Percentiles rank a stretch among this genome's conserved stretches.
Evolutionary conservation across 768 basidiomycete species (phyloP).

Genomic region (Dioszegia hungarica): DNA sequence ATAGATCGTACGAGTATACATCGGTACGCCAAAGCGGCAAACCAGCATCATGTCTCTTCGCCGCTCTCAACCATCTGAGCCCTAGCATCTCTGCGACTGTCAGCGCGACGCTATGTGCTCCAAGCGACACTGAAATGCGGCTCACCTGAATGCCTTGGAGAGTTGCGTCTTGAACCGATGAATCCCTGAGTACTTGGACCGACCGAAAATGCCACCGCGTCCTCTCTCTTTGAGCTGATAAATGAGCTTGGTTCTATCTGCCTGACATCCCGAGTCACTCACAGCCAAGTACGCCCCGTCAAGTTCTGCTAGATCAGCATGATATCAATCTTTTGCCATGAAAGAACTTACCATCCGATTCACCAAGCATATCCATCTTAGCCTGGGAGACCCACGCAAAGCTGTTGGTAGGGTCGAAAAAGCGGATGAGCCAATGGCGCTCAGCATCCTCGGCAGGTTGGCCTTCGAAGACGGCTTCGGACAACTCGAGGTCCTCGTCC

Average conservation of each 20-base stretch:
- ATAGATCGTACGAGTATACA: too few species aligned
- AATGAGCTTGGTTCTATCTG: neutral
- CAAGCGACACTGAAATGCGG: too few species aligned
- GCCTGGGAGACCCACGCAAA: slow-evolving; percentile 65
- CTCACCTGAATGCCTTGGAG: slow-evolving; percentile 61
- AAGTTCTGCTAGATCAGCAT: slow-evolving; percentile 53
- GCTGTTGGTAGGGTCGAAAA: slow-evolving; percentile 63
- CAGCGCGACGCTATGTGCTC: too few species aligned
- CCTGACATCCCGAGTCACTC: slow-evolving; percentile 7
- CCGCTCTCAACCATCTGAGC: neutral
- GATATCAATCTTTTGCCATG: neutral
- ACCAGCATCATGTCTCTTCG: neutral
- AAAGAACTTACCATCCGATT: slow-evolving; percentile 59
- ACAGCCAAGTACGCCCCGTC: slow-evolving; percentile 62
- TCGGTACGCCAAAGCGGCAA: too few species aligned
- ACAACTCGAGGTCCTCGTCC: slow-evolving; percentile 60
- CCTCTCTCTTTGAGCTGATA: slow-evolving; percentile 46
- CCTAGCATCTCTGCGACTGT: slow-evolving; percentile 35
- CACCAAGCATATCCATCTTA: slow-evolving; percentile 64
- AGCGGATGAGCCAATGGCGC: slow-evolving; percentile 65
- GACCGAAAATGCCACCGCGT: neutral
- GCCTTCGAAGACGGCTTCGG: slow-evolving; percentile 43
- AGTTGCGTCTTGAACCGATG: slow-evolving; percentile 59
- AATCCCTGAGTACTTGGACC: too few species aligned
- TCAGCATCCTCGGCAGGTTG: slow-evolving; percentile 41